Evolutionary conservation across 2,329 filamentous ascomycete species (phyloP).

Genomic region (Fusarium transvaalense): DNA sequence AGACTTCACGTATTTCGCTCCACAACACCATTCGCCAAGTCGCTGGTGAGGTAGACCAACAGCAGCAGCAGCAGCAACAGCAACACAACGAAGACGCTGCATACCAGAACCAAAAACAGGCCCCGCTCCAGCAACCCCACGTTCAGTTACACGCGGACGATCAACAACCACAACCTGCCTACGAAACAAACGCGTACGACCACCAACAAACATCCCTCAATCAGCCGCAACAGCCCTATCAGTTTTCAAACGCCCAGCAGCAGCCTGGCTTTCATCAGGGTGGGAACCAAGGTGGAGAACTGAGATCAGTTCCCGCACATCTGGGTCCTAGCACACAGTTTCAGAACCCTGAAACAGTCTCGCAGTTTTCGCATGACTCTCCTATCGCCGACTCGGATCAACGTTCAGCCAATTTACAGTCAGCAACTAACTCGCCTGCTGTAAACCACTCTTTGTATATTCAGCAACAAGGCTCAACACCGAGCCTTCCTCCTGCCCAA

Average conservation of each 20-base stretch:
- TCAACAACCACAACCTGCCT: slow-evolving; percentile 53
- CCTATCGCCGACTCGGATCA: slow-evolving; percentile 64
- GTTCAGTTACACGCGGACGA: slow-evolving; percentile 36
- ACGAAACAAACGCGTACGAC: slow-evolving; percentile 57
- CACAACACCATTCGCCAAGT: slow-evolving; percentile 63
- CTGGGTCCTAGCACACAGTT: slow-evolving; percentile 50
- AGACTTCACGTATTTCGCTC: slow-evolving; percentile 55
- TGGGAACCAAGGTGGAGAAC: slow-evolving; percentile 52
- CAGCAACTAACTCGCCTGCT: slow-evolving; percentile 59
- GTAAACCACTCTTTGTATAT: slow-evolving; percentile 55
- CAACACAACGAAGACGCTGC: slow-evolving; percentile 59
- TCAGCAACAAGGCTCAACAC: slow-evolving; percentile 53
- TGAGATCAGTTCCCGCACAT: slow-evolving; percentile 54
- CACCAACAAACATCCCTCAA: slow-evolving; percentile 47
- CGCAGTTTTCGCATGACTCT: slow-evolving; percentile 73
- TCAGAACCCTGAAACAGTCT: slow-evolving; percentile 70
- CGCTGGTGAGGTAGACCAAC: slow-evolving; percentile 59
- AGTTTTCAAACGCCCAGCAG: slow-evolving; percentile 53
- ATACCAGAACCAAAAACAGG: slow-evolving; percentile 55
- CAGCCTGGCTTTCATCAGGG: slow-evolving; percentile 47
- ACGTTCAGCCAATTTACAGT: slow-evolving; percentile 57
- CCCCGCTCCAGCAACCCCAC: slow-evolving; percentile 48
- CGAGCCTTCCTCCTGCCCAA: slow-evolving; percentile 49
- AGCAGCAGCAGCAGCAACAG: slow-evolving; percentile 57
- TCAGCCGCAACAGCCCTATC: slow-evolving; percentile 41